Percentiles rank a stretch among this genome's conserved stretches.
phyloP scores from a whole-genome alignment of 2,329 filamentous ascomycete species.

The Diaporthe ampelina region DNA sequence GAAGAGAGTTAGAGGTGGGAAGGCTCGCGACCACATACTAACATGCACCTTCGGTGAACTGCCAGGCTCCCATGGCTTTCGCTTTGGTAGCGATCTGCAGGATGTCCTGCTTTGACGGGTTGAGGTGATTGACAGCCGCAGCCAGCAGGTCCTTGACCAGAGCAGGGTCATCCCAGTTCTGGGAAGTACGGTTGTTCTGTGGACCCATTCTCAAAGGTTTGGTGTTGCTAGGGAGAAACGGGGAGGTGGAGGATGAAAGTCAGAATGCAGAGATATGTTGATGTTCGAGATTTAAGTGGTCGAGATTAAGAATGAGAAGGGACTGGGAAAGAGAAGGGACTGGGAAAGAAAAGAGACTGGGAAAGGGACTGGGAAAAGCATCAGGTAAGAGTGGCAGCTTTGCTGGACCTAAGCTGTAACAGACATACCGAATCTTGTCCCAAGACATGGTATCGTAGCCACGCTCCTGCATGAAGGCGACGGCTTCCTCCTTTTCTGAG shows the following conservation, averaged over 20 bases:
- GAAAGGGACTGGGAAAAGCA: background rate
- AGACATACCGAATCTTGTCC: constrained; percentile 5
- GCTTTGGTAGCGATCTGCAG: constrained; percentile 45
- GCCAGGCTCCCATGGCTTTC: constrained; percentile 42
- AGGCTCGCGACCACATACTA: constrained; percentile 29
- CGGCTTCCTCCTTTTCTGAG: background rate
- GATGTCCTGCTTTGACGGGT: constrained; percentile 48
- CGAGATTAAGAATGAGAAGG: background rate
- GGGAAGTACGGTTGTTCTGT: constrained; percentile 28
- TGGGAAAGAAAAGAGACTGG: too few species aligned
- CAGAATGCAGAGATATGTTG: background rate
- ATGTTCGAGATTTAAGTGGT: background rate
- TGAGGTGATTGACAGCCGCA: constrained; percentile 55
- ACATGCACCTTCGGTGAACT: constrained; percentile 47
- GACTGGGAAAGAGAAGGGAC: background rate
- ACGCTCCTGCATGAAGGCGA: background rate
- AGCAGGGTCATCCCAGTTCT: constrained; percentile 56
- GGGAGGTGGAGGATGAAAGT: background rate
- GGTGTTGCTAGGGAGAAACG: background rate
- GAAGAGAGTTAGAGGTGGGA: background rate
- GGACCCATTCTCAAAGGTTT: constrained; percentile 2
- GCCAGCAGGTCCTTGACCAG: constrained; percentile 61
- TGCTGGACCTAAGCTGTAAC: background rate
- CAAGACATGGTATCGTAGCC: background rate
- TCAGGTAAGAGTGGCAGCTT: background rate